phyloP scores from a whole-genome alignment of 2,329 filamentous ascomycete genomes.

The Helicocarpus griseus region DNA sequence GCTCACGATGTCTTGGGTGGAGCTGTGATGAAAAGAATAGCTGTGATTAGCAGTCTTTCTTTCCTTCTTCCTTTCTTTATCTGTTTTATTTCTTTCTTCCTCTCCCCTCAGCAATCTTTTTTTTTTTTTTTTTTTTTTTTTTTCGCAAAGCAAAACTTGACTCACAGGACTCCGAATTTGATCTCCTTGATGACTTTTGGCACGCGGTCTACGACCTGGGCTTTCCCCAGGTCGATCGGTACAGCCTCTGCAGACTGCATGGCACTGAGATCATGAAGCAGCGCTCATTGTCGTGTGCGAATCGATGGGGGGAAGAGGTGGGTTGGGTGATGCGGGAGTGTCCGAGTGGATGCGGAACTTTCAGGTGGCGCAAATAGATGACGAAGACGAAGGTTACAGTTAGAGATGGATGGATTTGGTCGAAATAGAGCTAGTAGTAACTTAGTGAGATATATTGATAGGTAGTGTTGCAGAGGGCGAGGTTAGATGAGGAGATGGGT shows the following conservation, averaged over 20 bases:
- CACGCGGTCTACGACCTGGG: constrained; percentile 78
- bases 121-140: background rate
- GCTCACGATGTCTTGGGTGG: constrained; percentile 87
- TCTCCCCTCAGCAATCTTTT: background rate
- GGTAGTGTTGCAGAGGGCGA: background rate
- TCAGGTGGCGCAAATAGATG: background rate
- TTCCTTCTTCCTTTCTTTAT: background rate
- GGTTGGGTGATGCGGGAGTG: too few relatives aligned
- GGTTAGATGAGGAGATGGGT: background rate
- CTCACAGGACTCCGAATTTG: constrained; percentile 85
- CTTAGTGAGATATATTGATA: background rate
- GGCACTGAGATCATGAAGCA: constrained; percentile 25
- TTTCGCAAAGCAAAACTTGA: constrained; percentile 4
- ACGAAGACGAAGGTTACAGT: background rate
- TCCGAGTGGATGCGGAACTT: background rate
- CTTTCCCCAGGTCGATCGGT: constrained; percentile 52
- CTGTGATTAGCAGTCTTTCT: background rate
- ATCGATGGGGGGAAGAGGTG: background rate
- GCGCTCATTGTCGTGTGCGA: constrained; percentile 24
- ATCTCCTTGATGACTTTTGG: constrained; percentile 89
- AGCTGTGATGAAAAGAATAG: constrained; percentile 42
- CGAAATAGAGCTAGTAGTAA: background rate
- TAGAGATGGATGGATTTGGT: background rate
- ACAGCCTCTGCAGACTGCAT: constrained; percentile 34
- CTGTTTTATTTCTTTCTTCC: background rate